Conservation (phyloP, 495 filamentous ascomycete species). For the Trichoderma reesei region DNA sequence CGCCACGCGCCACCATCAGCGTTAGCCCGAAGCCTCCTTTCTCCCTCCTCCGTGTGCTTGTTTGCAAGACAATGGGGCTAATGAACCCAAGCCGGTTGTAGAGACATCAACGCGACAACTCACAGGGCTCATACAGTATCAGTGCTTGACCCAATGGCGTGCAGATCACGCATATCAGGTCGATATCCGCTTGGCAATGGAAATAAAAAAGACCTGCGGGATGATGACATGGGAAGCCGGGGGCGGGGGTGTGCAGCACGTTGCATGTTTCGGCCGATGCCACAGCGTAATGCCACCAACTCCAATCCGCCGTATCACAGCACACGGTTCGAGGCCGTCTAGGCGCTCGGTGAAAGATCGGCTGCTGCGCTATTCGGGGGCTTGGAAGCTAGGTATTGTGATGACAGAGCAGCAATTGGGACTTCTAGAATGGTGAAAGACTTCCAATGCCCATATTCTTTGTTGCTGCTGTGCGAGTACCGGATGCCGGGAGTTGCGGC, state of each 20-base stretch:
- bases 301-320: not conserved
- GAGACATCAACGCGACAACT: too few species aligned
- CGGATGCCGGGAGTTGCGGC: constrained; percentile 2
- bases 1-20: not conserved
- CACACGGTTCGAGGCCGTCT: not conserved
- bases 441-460: not conserved
- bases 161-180: too few species aligned
- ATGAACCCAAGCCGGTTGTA: not conserved
- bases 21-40: not conserved
- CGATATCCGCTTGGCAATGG: not conserved
- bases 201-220: not conserved
- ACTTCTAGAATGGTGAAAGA: not conserved
- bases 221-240: not conserved
- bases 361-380: not conserved
- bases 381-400: too few species aligned
- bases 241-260: not conserved
- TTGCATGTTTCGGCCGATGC: not conserved
- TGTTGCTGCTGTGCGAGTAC: not conserved
- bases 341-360: constrained; percentile 1
- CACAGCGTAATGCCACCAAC: not conserved
- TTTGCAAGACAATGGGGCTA: not conserved
- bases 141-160: too few species aligned
- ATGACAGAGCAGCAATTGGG: not conserved
- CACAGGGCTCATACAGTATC: too few species aligned
- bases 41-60: not conserved